Percentiles rank a stretch among this genome's conserved stretches.
Evolutionary conservation across 306 rosid species (phyloP).

Genomic region (Elaeagnus macrophylla): DNA sequence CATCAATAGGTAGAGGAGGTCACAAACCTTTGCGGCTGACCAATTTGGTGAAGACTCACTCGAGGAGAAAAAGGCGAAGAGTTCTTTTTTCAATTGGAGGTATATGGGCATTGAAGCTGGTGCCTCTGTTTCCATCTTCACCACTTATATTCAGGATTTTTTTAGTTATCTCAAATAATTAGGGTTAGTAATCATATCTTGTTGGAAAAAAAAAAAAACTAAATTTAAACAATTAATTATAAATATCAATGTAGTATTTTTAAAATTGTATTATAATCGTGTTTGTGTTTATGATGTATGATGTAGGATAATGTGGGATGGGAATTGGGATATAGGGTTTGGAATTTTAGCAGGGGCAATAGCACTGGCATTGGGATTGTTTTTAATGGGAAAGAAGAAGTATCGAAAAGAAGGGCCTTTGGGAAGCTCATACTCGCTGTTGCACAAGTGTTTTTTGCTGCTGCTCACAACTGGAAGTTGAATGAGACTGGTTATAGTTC

Average conservation of each 20-base stretch:
- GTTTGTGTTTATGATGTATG: too few relatives aligned
- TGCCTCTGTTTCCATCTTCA: constrained; percentile 37
- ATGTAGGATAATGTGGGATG: constrained; percentile 54
- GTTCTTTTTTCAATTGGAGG: constrained; percentile 90
- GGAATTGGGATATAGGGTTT: constrained; percentile 43
- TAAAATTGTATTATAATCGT: too few relatives aligned
- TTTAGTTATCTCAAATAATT: too few relatives aligned
- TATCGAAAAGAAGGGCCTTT: constrained; percentile 36
- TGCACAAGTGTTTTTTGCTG: constrained; percentile 49
- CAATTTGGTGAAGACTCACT: constrained; percentile 62
- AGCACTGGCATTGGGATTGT: constrained; percentile 37
- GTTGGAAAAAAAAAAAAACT: too few relatives aligned
- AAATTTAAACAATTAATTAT: too few relatives aligned
- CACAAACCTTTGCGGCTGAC: constrained; percentile 85
- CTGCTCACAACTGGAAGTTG: constrained; percentile 40
- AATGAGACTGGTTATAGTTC: neutral
- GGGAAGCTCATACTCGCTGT: constrained; percentile 51
- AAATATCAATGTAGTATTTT: too few relatives aligned
- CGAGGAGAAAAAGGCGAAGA: constrained; percentile 44
- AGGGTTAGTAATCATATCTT: too few relatives aligned
- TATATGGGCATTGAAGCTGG: constrained; percentile 52
- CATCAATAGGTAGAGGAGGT: constrained; percentile 68
- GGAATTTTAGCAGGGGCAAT: constrained; percentile 41
- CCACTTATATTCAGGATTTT: constrained; percentile 57
- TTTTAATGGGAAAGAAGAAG: constrained; percentile 38